Evolutionary conservation across 179 eudicot genomes (phyloP).

Genomic region (Camellia oleifera): DNA sequence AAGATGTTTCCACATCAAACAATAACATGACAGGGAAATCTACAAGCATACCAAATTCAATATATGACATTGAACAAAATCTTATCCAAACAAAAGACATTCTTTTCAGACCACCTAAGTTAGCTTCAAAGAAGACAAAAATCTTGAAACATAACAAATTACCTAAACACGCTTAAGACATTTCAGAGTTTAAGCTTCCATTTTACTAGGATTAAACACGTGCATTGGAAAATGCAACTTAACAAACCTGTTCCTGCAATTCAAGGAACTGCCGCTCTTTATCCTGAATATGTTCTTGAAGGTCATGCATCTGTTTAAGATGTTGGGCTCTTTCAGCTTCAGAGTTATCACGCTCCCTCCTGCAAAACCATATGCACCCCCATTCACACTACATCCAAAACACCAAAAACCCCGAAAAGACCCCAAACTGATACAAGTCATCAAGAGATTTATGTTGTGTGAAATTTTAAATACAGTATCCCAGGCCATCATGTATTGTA

Average conservation of each 20-base stretch:
- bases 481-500: background rate
- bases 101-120: background rate
- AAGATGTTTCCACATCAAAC: background rate
- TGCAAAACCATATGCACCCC: conserved; percentile 25
- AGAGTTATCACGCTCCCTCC: conserved; percentile 89
- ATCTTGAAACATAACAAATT: background rate
- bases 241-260: conserved; percentile 92
- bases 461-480: background rate
- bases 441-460: no score
- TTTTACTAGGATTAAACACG: background rate
- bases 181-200: background rate
- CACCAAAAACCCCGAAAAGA: no score
- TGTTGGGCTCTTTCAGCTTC: conserved; percentile 96
- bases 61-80: background rate
- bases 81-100: background rate
- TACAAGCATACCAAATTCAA: conserved; percentile 1
- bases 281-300: conserved; percentile 90
- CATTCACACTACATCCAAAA: background rate
- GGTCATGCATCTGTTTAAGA: conserved; percentile 85
- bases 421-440: no score
- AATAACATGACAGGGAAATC: background rate
- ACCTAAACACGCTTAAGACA: background rate
- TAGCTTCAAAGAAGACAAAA: background rate
- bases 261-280: conserved; percentile 86
- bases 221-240: conserved; percentile 3